phyloP scores from a whole-genome alignment of 2,329 filamentous ascomycete species.

The Ophiosphaerella herpotricha region DNA sequence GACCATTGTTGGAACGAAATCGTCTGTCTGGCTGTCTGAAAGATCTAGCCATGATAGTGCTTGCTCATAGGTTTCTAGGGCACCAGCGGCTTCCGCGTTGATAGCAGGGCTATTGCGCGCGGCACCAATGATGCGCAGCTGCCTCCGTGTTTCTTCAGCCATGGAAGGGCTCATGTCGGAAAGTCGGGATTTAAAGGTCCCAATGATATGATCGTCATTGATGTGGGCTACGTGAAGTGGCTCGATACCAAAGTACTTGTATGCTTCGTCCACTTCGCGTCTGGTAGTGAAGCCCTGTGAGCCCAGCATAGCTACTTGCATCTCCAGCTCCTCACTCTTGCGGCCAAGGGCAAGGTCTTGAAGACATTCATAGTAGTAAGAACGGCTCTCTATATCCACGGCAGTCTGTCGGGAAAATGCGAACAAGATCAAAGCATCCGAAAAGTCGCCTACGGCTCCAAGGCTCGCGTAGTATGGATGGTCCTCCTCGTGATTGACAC shows the following conservation, averaged over 20 bases:
- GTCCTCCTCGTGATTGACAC: slow-evolving; percentile 39
- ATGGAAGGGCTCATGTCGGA: slow-evolving; percentile 58
- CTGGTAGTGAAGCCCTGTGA: slow-evolving; percentile 63
- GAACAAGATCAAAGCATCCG: slow-evolving; percentile 64
- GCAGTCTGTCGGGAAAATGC: slow-evolving; percentile 65
- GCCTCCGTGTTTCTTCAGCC: slow-evolving; percentile 61
- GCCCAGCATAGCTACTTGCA: slow-evolving; percentile 61
- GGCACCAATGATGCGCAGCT: slow-evolving; percentile 64
- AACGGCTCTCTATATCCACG: slow-evolving; percentile 58
- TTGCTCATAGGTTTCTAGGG: slow-evolving; percentile 65
- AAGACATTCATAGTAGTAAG: slow-evolving; percentile 71
- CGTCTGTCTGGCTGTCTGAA: slow-evolving; percentile 54
- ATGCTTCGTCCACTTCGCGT: slow-evolving; percentile 62
- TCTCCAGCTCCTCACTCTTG: slow-evolving; percentile 61
- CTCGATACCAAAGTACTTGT: slow-evolving; percentile 62
- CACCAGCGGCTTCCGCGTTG: slow-evolving; percentile 61
- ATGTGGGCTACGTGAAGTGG: slow-evolving; percentile 45
- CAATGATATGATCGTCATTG: slow-evolving; percentile 65
- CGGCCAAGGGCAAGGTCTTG: slow-evolving; percentile 62
- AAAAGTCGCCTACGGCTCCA: slow-evolving; percentile 66
- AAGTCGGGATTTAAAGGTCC: slow-evolving; percentile 63
- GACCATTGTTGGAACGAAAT: slow-evolving; percentile 62
- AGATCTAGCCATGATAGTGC: slow-evolving; percentile 66
- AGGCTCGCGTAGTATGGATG: slow-evolving; percentile 63
- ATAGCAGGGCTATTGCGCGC: slow-evolving; percentile 63